A percentile compares a stretch with the other conserved stretches of the same genome.
Evolutionary conservation across 1,284 basidiomycete species (phyloP).

Genomic region (Entoloma clypeatum): DNA sequence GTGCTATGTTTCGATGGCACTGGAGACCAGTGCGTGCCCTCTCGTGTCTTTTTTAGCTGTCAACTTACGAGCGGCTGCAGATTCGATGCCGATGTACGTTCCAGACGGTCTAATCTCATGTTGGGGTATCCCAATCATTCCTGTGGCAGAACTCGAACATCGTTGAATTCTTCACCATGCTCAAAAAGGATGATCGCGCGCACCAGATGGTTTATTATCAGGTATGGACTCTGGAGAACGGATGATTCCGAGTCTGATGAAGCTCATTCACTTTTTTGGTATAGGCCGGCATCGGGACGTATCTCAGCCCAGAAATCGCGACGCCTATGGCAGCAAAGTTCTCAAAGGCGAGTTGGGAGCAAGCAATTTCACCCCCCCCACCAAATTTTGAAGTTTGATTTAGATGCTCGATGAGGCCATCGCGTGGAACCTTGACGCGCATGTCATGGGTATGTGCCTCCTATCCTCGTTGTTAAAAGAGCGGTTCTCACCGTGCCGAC

Average conservation of each 20-base stretch:
- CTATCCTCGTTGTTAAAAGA: neutral
- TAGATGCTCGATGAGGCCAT: slow-evolving; percentile 46
- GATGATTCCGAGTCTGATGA: too few species aligned
- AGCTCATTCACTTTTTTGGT: neutral
- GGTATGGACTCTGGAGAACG: too few species aligned
- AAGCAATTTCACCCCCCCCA: too few species aligned
- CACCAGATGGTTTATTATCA: slow-evolving; percentile 7
- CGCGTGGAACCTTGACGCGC: slow-evolving; percentile 52
- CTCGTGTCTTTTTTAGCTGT: slow-evolving; percentile 7
- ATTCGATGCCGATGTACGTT: slow-evolving; percentile 49
- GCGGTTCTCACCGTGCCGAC: neutral
- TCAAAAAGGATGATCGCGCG: slow-evolving; percentile 45
- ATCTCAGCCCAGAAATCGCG: slow-evolving; percentile 2
- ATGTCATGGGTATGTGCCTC: slow-evolving; percentile 45
- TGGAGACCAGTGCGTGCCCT: slow-evolving; percentile 24
- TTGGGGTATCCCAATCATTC: slow-evolving; percentile 5
- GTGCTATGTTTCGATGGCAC: slow-evolving; percentile 29
- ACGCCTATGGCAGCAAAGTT: slow-evolving; percentile 4
- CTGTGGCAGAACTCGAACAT: slow-evolving; percentile 42
- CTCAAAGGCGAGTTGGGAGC: neutral
- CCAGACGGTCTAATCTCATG: too few species aligned
- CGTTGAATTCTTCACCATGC: slow-evolving; percentile 45
- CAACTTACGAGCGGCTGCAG: slow-evolving; percentile 2
- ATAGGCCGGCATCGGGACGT: slow-evolving; percentile 5
- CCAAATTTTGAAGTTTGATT: too few species aligned